Evolutionary conservation across 257 asterid genomes (phyloP).

Genomic region (Salvia miltiorrhiza): DNA sequence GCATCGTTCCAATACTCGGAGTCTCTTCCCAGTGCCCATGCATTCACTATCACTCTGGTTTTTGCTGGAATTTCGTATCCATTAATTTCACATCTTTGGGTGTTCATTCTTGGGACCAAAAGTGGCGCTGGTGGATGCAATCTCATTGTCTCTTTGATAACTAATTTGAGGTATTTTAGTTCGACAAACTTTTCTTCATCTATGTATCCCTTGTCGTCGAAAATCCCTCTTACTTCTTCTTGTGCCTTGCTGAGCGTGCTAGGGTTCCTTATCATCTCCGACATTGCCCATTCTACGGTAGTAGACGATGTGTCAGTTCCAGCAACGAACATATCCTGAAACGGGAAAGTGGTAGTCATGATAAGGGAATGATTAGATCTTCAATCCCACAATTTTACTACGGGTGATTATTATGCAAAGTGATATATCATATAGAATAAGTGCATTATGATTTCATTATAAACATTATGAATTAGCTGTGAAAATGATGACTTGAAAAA

Average conservation of each 20-base stretch:
- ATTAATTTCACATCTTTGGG: neutral
- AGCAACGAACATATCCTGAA: neutral
- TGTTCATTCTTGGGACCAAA: neutral
- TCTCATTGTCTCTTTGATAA: neutral
- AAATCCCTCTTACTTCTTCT: neutral
- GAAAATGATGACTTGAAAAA: too few relatives aligned
- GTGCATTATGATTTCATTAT: too few relatives aligned
- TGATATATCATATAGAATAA: too few relatives aligned
- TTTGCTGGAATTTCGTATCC: too few relatives aligned
- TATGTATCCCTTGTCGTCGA: neutral
- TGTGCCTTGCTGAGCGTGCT: neutral
- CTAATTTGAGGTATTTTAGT: neutral
- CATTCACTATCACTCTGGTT: neutral
- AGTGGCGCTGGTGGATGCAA: neutral
- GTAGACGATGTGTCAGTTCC: conserved; percentile 26
- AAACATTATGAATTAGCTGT: too few relatives aligned
- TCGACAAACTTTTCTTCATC: neutral
- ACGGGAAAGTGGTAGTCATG: too few relatives aligned
- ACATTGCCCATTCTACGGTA: conserved; percentile 24
- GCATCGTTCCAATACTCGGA: neutral
- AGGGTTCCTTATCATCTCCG: conserved; percentile 26
- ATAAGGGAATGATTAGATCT: too few relatives aligned
- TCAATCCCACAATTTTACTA: too few relatives aligned
- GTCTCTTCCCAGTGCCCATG: neutral
- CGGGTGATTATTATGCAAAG: too few relatives aligned